These are phyloP conservation scores for Cubamyces sp. DNA, from an alignment of 768 basidiomycete species.

Conservation along the genomic window DNA sequence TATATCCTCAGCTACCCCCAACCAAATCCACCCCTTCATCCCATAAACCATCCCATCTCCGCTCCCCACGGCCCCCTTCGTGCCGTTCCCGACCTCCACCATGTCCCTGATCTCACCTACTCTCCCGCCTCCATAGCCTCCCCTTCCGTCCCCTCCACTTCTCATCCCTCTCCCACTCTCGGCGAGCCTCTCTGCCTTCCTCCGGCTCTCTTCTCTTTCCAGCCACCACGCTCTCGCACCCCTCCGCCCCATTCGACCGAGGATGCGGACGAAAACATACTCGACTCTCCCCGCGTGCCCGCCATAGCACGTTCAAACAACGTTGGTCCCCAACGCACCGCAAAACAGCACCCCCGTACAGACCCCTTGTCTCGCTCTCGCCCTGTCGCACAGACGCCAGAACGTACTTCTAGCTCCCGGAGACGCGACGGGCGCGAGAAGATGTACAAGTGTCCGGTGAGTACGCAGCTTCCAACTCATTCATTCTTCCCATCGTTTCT, in stretches of 20 bases:
- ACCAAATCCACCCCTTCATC: constrained; percentile 32
- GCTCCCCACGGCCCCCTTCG: constrained; percentile 8
- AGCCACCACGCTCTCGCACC: constrained; percentile 12
- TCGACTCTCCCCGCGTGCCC: not conserved
- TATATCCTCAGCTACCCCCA: constrained; percentile 39
- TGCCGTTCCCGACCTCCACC: constrained; percentile 11
- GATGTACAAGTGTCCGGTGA: constrained; percentile 53
- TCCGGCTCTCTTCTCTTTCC: constrained; percentile 30
- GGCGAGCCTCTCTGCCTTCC: constrained; percentile 31
- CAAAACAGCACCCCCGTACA: constrained; percentile 1
- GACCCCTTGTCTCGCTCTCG: constrained; percentile 15
- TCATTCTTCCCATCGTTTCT: not conserved
- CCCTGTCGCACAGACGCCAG: constrained; percentile 17
- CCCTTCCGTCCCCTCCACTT: constrained; percentile 15
- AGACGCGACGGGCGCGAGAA: constrained; percentile 42
- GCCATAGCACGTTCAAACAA: not conserved
- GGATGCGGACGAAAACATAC: not conserved
- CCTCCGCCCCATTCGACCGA: not conserved
- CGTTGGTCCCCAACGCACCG: constrained; percentile 3
- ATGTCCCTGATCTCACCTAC: constrained; percentile 19
- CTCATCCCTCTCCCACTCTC: constrained; percentile 15
- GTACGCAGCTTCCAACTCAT: constrained; percentile 25
- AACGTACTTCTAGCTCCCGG: constrained; percentile 2
- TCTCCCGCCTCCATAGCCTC: constrained; percentile 13
- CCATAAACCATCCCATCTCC: constrained; percentile 16